Base-by-base conservation (phyloP, 2,329 filamentous ascomycete genomes). In the Ascochyta fabae region DNA sequence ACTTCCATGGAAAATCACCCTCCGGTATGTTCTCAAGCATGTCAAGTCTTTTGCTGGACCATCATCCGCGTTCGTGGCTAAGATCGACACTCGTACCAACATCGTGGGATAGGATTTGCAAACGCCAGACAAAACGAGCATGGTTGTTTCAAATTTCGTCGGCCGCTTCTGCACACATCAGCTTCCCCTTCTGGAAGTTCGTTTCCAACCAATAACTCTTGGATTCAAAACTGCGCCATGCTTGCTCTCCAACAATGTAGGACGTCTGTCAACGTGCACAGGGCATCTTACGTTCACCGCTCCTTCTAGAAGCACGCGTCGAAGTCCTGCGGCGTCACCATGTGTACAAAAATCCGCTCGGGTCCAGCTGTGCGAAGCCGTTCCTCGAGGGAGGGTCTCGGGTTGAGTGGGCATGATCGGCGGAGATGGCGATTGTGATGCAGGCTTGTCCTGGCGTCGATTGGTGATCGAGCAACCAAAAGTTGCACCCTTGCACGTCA, bases 251-350 rank as follows among this genome's bases (percentile, higher is more conserved):
- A 31, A 47, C 24, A 6, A 27, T 48, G 47, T 26, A 47, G 33
- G 5, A 42, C 36, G 29, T 40, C 36, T 12, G 35, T 42, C 53
- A 38, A 22, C 33, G 41, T 15, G 54, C 58, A 58, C 51, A 49
- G 52, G 44, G 40, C 59, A 47, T 38, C 26, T 9, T 31, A 4
- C 40, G 53, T 34, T 39, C 44, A 55, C 35, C 24, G 48, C 47
- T 44, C 19, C 45, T 61, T 63, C 58, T 57, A 44, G 57, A 66
- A 63, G 46, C 23, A 48, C 52, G 56, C 46, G 45, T 53, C 38
- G 54, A 61, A 60, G 33, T 19, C 31, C 27, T 19, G 39, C 36
- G 15, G 47, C 48, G 36, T 51, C 48, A 47, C 43, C 42, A 24
- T 48, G 48, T 48, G 45, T 27, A 48, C 51, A 34, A 48, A 39